Evolutionary conservation across 148 eudicot species (phyloP).

Genomic region (Fallopia convolvulus): DNA sequence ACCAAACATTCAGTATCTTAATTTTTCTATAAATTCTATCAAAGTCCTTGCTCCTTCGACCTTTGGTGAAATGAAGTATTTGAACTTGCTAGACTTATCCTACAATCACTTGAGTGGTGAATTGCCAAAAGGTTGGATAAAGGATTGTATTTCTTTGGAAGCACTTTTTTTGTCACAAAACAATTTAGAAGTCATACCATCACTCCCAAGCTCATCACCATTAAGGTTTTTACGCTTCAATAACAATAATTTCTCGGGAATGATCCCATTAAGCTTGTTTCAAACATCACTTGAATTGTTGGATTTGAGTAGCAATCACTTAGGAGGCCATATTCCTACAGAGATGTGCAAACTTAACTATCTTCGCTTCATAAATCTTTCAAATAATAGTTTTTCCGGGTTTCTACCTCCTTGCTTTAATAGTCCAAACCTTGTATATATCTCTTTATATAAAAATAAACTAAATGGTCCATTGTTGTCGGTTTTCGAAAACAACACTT

Average conservation of each 20-base stretch:
- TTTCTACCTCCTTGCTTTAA: neutral
- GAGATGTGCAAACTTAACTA: neutral
- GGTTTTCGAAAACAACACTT: too few relatives aligned
- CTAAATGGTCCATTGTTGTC: too few relatives aligned
- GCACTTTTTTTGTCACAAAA: neutral
- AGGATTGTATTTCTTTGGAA: neutral
- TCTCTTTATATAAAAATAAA: too few relatives aligned
- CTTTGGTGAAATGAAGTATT: neutral
- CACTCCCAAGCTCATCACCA: neutral
- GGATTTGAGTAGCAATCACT: neutral
- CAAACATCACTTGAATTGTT: neutral
- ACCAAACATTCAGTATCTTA: neutral
- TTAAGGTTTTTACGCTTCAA: neutral
- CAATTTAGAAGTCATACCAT: neutral
- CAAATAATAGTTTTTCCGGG: neutral
- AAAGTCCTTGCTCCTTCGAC: neutral
- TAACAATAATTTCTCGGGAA: neutral
- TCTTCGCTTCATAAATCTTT: neutral
- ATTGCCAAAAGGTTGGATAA: neutral
- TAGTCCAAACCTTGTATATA: neutral
- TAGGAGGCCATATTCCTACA: neutral
- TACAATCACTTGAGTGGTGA: neutral
- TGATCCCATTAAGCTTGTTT: neutral
- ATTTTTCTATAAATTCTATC: neutral
- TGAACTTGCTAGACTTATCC: neutral